Evolutionary conservation across 441 rosid genomes (phyloP).

Genomic region (Euphorbia schlechtendalii): DNA sequence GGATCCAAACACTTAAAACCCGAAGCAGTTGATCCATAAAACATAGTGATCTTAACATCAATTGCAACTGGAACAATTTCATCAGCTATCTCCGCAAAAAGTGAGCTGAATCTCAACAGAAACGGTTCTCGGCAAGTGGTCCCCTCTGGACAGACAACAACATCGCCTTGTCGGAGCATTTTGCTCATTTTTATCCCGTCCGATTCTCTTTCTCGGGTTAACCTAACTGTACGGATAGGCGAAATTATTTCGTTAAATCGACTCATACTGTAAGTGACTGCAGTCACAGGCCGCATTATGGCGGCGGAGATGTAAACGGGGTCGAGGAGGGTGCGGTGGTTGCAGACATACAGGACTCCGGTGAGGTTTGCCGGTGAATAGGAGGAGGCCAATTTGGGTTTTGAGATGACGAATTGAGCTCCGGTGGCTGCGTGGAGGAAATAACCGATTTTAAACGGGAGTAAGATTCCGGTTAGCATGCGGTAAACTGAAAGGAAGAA

Average conservation of each 20-base stretch:
- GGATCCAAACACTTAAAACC: slow-evolving; percentile 61
- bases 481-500: slow-evolving; percentile 29
- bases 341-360: slow-evolving; percentile 45
- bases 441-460: slow-evolving; percentile 34
- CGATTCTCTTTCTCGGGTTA: slow-evolving; percentile 39
- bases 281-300: slow-evolving; percentile 38
- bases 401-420: slow-evolving; percentile 14
- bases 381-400: too few relatives aligned
- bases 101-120: slow-evolving; percentile 68
- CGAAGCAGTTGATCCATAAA: slow-evolving; percentile 67
- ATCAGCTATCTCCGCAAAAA: slow-evolving; percentile 51
- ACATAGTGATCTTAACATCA: slow-evolving; percentile 41
- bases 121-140: slow-evolving; percentile 76
- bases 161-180: slow-evolving; percentile 36
- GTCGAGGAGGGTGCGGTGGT: slow-evolving; percentile 64
- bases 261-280: slow-evolving; percentile 62
- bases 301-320: slow-evolving; percentile 33
- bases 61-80: slow-evolving; percentile 59
- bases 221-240: slow-evolving; percentile 42
- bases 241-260: slow-evolving; percentile 44
- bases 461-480: slow-evolving; percentile 17
- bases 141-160: slow-evolving; percentile 71
- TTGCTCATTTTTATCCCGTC: slow-evolving; percentile 40
- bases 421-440: slow-evolving; percentile 39
- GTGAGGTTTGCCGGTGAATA: slow-evolving; percentile 5